Conservation (phyloP, 140 eudicot genomes). For the Artemisia princeps region DNA sequence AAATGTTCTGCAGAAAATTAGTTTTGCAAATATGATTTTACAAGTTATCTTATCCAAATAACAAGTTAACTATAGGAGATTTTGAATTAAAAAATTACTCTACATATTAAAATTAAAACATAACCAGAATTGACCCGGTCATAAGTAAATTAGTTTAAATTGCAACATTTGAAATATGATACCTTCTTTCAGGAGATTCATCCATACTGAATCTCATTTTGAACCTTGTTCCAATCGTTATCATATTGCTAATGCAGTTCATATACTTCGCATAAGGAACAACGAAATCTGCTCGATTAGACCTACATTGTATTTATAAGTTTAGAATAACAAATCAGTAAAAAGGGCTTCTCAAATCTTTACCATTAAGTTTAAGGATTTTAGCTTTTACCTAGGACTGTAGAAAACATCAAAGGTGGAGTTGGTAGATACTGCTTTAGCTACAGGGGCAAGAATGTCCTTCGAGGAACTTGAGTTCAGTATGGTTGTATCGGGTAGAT, state of each 20-base stretch:
- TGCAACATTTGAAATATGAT: conserved; percentile 7
- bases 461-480: conserved; percentile 48
- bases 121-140: background rate
- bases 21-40: background rate
- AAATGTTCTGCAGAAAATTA: background rate
- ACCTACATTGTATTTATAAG: conserved; percentile 43
- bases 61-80: background rate
- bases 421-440: conserved; percentile 63
- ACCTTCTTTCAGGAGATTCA: conserved; percentile 88
- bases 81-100: background rate
- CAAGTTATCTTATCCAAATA: background rate
- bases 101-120: background rate
- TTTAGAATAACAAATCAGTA: conserved; percentile 1
- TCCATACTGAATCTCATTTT: conserved; percentile 67
- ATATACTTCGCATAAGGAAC: conserved; percentile 55
- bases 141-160: background rate
- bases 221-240: conserved; percentile 66
- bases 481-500: conserved; percentile 54
- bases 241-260: conserved; percentile 41
- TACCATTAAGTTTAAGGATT: conserved; percentile 9
- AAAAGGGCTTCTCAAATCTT: background rate
- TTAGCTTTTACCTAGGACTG: conserved; percentile 59
- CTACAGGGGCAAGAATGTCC: conserved; percentile 54
- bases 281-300: conserved; percentile 64
- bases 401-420: conserved; percentile 53